phyloP scores from a whole-genome alignment of 164 flowering plant species.

The Liquidambar formosana region DNA sequence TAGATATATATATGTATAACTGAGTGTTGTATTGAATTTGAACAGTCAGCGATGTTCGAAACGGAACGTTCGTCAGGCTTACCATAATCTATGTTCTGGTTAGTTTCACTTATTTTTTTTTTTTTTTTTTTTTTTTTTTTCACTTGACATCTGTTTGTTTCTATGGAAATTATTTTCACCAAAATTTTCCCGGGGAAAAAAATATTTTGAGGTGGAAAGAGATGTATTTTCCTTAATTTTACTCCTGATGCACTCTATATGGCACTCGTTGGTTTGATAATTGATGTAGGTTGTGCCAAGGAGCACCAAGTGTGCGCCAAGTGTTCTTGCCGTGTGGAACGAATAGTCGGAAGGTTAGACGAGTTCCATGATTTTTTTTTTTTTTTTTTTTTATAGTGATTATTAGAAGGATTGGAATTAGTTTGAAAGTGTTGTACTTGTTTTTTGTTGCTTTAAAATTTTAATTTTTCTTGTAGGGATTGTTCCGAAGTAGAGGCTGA shows the following conservation, averaged over 20 bases:
- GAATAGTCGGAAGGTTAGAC: slow-evolving; percentile 78
- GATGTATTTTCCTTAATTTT: too few species aligned
- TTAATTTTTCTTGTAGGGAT: slow-evolving; percentile 45
- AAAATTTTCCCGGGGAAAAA: too few species aligned
- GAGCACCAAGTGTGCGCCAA: slow-evolving; percentile 85
- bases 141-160: too few species aligned
- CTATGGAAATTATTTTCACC: too few species aligned
- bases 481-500: slow-evolving; percentile 78
- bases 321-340: slow-evolving; percentile 70
- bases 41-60: not conserved
- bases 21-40: not conserved
- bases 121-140: too few species aligned
- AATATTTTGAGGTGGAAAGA: too few species aligned
- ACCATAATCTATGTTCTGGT: not conserved
- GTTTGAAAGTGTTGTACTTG: not conserved
- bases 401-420: not conserved
- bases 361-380: not conserved
- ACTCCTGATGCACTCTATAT: too few species aligned
- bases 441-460: not conserved
- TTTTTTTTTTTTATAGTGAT: not conserved
- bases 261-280: not conserved
- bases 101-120: not conserved
- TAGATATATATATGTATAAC: not conserved
- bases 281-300: slow-evolving; percentile 80
- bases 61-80: not conserved